These are phyloP conservation scores for Arthroderma uncinatum DNA, from an alignment of 2,329 filamentous ascomycete species.

Conservation along the genomic window DNA sequence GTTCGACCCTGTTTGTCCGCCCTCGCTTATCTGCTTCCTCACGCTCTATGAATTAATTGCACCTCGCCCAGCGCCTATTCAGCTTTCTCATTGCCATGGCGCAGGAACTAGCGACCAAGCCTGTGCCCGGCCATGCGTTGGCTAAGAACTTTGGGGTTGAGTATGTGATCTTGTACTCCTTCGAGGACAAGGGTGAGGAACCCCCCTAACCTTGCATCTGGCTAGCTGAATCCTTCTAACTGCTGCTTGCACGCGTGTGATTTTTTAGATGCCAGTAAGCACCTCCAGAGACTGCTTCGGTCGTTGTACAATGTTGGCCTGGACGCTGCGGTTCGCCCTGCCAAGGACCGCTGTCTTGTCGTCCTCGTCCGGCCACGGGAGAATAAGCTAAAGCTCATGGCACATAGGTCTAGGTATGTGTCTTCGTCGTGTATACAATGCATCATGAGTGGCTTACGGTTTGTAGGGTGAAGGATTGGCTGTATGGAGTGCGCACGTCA, in stretches of 20 bases:
- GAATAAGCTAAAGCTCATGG: constrained; percentile 62
- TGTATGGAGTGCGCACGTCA: constrained; percentile 70
- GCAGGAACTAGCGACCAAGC: not conserved
- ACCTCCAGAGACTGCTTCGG: constrained; percentile 67
- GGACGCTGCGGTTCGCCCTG: constrained; percentile 74
- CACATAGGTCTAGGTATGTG: constrained; percentile 63
- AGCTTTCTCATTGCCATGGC: not conserved
- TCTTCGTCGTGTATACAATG: not conserved
- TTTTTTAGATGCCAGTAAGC: constrained; percentile 63
- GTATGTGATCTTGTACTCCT: constrained; percentile 74
- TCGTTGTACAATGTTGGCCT: constrained; percentile 69
- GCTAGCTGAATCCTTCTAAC: not conserved
- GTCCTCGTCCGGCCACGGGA: constrained; percentile 75
- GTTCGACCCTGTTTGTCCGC: not conserved
- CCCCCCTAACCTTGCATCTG: not conserved
- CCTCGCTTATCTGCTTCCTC: not conserved
- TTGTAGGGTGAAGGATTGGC: constrained; percentile 75
- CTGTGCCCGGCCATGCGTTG: not conserved
- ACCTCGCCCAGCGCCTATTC: not conserved
- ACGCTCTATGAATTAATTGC: not conserved
- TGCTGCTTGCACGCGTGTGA: not conserved
- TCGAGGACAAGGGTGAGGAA: constrained; percentile 52
- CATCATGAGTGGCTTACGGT: not conserved
- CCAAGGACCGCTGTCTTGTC: constrained; percentile 62
- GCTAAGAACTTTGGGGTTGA: constrained; percentile 61